A percentile compares a stretch with the other conserved stretches of the same genome.
These are phyloP conservation scores for Melampsora americana DNA, from an alignment of 1,284 basidiomycete genomes.

Conservation along the genomic window DNA sequence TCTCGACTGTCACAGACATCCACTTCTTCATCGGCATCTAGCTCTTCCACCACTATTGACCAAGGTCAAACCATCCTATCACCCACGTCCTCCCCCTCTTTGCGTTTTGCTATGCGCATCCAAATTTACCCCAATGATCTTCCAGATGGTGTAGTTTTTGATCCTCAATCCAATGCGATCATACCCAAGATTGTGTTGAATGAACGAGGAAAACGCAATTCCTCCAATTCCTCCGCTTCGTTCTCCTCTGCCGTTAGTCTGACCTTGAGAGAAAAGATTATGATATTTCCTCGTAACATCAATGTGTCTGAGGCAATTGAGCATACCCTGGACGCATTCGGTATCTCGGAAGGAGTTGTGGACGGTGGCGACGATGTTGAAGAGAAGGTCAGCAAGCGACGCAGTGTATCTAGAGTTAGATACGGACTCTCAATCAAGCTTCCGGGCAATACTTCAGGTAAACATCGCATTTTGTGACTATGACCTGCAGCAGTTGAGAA, in stretches of 20 bases:
- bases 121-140: constrained; percentile 82
- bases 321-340: constrained; percentile 81
- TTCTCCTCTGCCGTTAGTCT: constrained; percentile 62
- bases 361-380: constrained; percentile 97
- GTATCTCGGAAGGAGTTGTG: constrained; percentile 88
- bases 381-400: constrained; percentile 76
- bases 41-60: constrained; percentile 17
- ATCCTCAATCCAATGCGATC: constrained; percentile 83
- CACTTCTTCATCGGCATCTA: constrained; percentile 1
- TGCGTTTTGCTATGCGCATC: constrained; percentile 79
- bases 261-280: constrained; percentile 64
- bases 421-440: constrained; percentile 67
- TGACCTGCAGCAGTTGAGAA: constrained; percentile 43
- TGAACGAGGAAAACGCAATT: constrained; percentile 54
- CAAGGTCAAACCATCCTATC: constrained; percentile 56
- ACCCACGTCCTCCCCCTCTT: constrained; percentile 68
- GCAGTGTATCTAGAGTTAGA: constrained; percentile 71
- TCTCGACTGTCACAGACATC: not conserved
- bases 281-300: constrained; percentile 84
- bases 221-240: constrained; percentile 59
- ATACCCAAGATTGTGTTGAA: constrained; percentile 63
- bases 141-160: constrained; percentile 88
- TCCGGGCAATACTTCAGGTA: constrained; percentile 23
- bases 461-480: constrained; percentile 23
- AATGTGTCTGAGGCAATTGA: constrained; percentile 96